phyloP scores from a whole-genome alignment of 2,329 filamentous ascomycete genomes.

The Epichloe typhina region DNA sequence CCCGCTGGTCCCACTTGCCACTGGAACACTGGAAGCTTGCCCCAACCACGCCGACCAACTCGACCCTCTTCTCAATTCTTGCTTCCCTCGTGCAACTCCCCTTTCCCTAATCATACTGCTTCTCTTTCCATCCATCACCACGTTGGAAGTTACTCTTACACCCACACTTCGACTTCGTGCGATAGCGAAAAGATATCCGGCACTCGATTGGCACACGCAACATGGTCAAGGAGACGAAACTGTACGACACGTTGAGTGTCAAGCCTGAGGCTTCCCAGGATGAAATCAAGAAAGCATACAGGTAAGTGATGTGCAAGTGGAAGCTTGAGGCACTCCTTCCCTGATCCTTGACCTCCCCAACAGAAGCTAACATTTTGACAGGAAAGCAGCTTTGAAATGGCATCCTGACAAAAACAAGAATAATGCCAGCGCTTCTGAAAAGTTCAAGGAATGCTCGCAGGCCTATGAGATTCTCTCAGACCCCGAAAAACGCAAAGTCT shows the following conservation, averaged over 20 bases:
- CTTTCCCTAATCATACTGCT: too few species aligned
- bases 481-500: slow-evolving; percentile 89
- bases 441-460: slow-evolving; percentile 96
- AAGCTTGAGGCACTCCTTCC: neutral
- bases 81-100: neutral
- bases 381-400: slow-evolving; percentile 79
- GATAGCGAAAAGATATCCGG: neutral
- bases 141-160: neutral
- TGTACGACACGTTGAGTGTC: slow-evolving; percentile 77
- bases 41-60: neutral
- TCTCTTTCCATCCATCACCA: neutral
- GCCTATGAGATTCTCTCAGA: slow-evolving; percentile 97
- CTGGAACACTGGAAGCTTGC: neutral
- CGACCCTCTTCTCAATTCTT: neutral
- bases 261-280: slow-evolving; percentile 73
- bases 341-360: neutral
- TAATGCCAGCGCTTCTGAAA: slow-evolving; percentile 71
- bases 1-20: slow-evolving; percentile 8
- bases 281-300: slow-evolving; percentile 94
- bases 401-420: slow-evolving; percentile 98
- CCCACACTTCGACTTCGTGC: neutral
- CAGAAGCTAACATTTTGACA: slow-evolving; percentile 20
- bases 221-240: slow-evolving; percentile 92
- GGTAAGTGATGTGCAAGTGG: slow-evolving; percentile 33
- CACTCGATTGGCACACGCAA: slow-evolving; percentile 16